Conservation (phyloP, 345 rosid species). For the Citrus mangshanensis region DNA sequence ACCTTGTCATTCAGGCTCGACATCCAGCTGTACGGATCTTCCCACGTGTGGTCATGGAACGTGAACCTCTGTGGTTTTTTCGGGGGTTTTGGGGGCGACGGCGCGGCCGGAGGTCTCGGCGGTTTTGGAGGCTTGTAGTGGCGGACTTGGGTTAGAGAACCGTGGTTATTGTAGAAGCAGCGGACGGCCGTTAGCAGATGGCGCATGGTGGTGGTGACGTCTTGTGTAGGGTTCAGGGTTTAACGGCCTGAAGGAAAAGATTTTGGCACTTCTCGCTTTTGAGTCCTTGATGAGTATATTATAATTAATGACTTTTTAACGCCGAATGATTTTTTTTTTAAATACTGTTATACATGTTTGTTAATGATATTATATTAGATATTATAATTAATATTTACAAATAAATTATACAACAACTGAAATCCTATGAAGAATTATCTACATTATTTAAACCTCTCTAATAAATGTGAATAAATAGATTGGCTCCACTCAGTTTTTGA, state of each 20-base stretch:
- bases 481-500: no score
- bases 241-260: neutral
- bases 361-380: no score
- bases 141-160: conserved; percentile 26
- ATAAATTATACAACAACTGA: no score
- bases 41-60: conserved; percentile 74
- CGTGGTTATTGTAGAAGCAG: conserved; percentile 16
- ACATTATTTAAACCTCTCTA: no score
- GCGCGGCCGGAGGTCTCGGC: conserved; percentile 51
- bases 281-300: no score
- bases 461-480: no score
- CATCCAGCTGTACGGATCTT: conserved; percentile 97
- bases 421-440: no score
- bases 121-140: conserved; percentile 44
- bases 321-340: no score
- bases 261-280: neutral
- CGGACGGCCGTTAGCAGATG: conserved; percentile 34
- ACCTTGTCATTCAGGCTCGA: conserved; percentile 79
- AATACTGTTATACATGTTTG: no score
- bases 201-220: conserved; percentile 19
- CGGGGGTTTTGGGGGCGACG: conserved; percentile 78
- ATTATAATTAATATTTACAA: no score
- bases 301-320: no score
- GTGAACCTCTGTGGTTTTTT: conserved; percentile 72
- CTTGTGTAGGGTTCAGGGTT: conserved; percentile 7